Evolutionary conservation across 1,284 basidiomycete species (phyloP).

Genomic region (Pisolithus thermaeus): DNA sequence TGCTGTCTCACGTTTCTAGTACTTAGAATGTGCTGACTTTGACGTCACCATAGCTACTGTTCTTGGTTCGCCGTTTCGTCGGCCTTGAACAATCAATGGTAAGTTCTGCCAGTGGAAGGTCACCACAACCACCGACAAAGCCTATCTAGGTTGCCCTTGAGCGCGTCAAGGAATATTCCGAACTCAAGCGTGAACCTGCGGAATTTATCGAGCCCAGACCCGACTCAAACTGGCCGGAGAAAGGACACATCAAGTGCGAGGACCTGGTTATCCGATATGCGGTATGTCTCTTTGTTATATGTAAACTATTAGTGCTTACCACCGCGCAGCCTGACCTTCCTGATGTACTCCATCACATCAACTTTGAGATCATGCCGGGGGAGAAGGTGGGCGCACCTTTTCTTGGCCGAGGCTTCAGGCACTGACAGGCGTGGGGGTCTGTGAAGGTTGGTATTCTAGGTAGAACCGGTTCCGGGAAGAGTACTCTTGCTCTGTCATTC

Average conservation of each 20-base stretch:
- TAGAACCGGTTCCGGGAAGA: conserved; percentile 86
- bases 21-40: conserved; percentile 18
- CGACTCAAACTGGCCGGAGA: conserved; percentile 73
- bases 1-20: conserved; percentile 24
- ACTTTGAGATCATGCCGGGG: conserved; percentile 70
- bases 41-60: conserved; percentile 38
- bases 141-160: conserved; percentile 74
- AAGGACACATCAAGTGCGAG: conserved; percentile 73
- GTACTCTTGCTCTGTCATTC: conserved; percentile 87
- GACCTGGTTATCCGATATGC: conserved; percentile 85
- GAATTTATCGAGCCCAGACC: conserved; percentile 88
- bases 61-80: conserved; percentile 66
- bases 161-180: conserved; percentile 87
- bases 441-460: conserved; percentile 78
- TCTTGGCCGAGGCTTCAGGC: background rate
- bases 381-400: conserved; percentile 49
- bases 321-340: conserved; percentile 68
- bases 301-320: conserved; percentile 2
- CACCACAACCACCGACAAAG: conserved; percentile 5
- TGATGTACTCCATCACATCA: conserved; percentile 78
- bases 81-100: conserved; percentile 91
- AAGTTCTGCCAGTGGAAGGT: conserved; percentile 11
- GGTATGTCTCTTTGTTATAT: conserved; percentile 40
- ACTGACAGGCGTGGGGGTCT: background rate
- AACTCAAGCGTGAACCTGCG: conserved; percentile 69